phyloP scores from a whole-genome alignment of 108 stramenopile genomes.

The Parietichytrium sp. region DNA sequence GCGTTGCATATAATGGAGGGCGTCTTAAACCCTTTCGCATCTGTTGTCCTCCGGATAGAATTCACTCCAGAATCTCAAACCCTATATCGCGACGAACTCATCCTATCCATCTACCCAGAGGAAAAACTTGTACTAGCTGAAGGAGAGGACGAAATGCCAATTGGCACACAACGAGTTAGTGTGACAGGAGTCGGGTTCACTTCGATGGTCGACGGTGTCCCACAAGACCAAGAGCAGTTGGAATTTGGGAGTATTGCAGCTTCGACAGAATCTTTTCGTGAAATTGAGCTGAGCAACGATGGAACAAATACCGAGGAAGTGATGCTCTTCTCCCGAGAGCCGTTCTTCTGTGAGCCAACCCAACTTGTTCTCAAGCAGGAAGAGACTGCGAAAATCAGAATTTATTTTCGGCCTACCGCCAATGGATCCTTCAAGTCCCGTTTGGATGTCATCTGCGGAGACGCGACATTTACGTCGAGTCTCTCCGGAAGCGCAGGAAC shows the following conservation, averaged over 20 bases:
- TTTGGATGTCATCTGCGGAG: background rate
- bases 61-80: too few relatives aligned
- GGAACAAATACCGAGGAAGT: background rate
- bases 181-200: too few relatives aligned
- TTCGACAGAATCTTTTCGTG: background rate
- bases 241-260: background rate
- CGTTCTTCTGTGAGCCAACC: background rate
- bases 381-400: background rate
- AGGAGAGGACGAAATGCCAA: too few relatives aligned
- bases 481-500: too few relatives aligned
- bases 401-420: background rate
- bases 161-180: too few relatives aligned
- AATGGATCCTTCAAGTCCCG: background rate
- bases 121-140: too few relatives aligned
- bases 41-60: too few relatives aligned
- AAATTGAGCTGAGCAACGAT: background rate
- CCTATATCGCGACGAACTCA: too few relatives aligned
- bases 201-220: background rate
- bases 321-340: background rate
- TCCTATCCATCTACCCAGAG: too few relatives aligned
- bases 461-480: background rate
- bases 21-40: too few relatives aligned
- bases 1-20: too few relatives aligned
- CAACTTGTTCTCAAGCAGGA: background rate
- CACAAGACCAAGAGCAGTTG: background rate